Base-by-base conservation (phyloP, 148 eudicot species). In the Rhododendron simsii region DNA sequence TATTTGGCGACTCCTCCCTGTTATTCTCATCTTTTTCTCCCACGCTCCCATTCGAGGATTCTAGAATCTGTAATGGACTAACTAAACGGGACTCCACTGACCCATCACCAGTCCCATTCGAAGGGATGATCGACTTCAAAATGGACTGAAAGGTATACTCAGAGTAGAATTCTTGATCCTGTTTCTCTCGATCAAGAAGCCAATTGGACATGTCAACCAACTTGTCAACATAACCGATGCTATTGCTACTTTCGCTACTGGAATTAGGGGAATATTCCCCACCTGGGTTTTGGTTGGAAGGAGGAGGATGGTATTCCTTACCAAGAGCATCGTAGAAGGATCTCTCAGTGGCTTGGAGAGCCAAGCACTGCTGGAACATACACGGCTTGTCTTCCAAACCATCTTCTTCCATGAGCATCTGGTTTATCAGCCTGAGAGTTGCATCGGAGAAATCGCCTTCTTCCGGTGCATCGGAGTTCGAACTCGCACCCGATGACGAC, bases 301-400 rank as follows among this genome's bases (percentile, higher is more conserved):
- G 83, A 3, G 23, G 12, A 89, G 86, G 83, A 12, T 89, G 84
- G 77, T 87, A 88, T 9, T 84, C 83, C 55, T 90, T 81, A 33
- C 87, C 86, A 21, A 95, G 89, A 51, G 63, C 93, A 73, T 93
- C 92, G 85, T 89, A 93, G 86, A 93, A 87, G 48, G 94, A 90
- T 87, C 92, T 92, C 87, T 94, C 96, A 7, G 95, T 90, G 20
- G 93, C 95, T 86, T 95, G 93, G 35, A 94, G 89, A 80, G 93
- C 94, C 63, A 87, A 81, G 28, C 84, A 89, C 23, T 92, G 91
- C n/a, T 88, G 88, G n/a, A 81, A 87, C 89, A 90, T 86, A 5
- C 90, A 86, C 14, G 93, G 90, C 84, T 78, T 86, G 7, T 91
- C 81, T 35, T 89, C 90, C 88, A 91, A 83, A 59, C 86, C 91